These are phyloP conservation scores for Stachybotrys echinatus DNA, from an alignment of 2,329 filamentous ascomycete species.

Conservation along the genomic window DNA sequence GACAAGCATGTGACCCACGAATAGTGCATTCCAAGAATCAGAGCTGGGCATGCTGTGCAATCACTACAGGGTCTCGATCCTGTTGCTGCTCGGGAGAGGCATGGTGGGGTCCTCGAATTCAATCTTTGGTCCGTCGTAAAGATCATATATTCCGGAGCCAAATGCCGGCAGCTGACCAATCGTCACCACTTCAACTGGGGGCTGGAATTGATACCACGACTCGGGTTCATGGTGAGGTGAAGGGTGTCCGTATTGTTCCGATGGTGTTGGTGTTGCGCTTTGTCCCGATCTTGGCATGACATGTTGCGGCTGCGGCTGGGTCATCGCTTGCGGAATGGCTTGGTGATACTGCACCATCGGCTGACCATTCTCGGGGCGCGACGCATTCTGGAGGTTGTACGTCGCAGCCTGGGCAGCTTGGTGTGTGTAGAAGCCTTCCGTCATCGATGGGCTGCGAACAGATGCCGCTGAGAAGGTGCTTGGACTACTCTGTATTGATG, in stretches of 20 bases:
- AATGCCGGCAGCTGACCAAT: conserved; percentile 48
- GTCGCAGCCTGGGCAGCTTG: conserved; percentile 41
- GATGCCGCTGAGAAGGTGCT: conserved; percentile 52
- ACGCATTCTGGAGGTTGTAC: conserved; percentile 42
- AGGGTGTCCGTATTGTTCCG: conserved; percentile 29
- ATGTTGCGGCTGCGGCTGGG: conserved; percentile 17
- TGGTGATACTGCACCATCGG: conserved; percentile 38
- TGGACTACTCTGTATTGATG: conserved; percentile 54
- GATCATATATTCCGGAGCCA: conserved; percentile 43
- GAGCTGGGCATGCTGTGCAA: background rate
- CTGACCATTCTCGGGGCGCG: conserved; percentile 39
- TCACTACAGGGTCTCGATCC: conserved; percentile 50
- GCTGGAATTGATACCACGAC: conserved; percentile 54
- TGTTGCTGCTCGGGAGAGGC: conserved; percentile 50
- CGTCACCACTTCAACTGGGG: conserved; percentile 51
- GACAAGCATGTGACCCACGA: background rate
- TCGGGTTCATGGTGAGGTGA: conserved; percentile 37
- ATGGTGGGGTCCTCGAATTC: conserved; percentile 54
- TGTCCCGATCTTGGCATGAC: conserved; percentile 20
- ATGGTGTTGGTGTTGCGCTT: conserved; percentile 20
- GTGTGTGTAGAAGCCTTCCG: conserved; percentile 54
- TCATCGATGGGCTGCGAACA: conserved; percentile 46
- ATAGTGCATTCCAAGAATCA: background rate
- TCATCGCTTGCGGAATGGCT: conserved; percentile 31
- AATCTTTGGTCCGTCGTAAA: conserved; percentile 47